Conservation (phyloP, 78 protist genomes). For the Chrysochromulina tobinii region DNA sequence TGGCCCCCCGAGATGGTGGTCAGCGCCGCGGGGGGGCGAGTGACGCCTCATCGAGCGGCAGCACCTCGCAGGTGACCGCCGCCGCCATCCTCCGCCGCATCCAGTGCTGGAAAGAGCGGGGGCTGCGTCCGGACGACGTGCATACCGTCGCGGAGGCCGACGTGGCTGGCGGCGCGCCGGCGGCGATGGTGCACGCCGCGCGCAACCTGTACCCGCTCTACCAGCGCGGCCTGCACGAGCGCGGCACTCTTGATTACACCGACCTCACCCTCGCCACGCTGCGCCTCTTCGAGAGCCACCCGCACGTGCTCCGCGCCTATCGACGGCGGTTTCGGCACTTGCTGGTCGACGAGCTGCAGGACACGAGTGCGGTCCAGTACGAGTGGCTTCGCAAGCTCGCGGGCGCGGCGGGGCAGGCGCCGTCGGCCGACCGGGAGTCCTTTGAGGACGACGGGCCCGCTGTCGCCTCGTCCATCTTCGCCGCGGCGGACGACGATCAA, state of each 20-base stretch:
- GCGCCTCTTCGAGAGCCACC: neutral
- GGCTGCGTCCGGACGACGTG: no score
- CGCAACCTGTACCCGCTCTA: neutral
- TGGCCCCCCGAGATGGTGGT: no score
- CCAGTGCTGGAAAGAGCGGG: no score
- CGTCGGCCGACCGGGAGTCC: neutral
- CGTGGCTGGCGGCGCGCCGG: neutral
- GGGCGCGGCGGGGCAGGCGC: neutral
- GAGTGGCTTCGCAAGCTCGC: neutral
- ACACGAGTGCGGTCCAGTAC: neutral
- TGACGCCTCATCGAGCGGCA: no score
- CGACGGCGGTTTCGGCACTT: neutral
- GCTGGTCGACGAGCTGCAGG: constrained; percentile 5
- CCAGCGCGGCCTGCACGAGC: neutral
- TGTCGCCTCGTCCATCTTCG: neutral
- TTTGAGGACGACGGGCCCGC: neutral
- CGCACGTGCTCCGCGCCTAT: neutral
- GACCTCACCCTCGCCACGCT: neutral
- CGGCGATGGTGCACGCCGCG: neutral
- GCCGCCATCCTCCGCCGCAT: no score
- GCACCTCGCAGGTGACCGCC: no score
- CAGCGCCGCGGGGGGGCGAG: no score
- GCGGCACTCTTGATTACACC: neutral
- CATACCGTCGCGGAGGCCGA: no score
- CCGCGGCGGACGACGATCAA: constrained; percentile 11